These are phyloP conservation scores for Calonectria hawksworthii DNA, from an alignment of 2,329 filamentous ascomycete genomes.

Conservation along the genomic window DNA sequence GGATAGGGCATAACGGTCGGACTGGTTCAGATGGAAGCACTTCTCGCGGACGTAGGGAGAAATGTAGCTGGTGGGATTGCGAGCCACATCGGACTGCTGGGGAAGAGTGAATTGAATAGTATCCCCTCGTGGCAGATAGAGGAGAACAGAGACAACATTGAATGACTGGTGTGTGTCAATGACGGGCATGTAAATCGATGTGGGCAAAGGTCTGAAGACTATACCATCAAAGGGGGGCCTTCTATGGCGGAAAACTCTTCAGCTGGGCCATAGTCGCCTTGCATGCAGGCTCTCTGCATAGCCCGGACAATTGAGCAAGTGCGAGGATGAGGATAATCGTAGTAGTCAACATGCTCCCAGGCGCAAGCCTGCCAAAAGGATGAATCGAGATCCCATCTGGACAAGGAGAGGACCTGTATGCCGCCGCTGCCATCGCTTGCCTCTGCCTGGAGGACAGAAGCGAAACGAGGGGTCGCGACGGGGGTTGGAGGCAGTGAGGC, in stretches of 20 bases:
- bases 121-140: not conserved
- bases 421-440: not conserved
- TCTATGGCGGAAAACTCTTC: not conserved
- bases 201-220: not conserved
- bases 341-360: not conserved
- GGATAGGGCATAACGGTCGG: not conserved
- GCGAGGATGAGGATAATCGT: constrained; percentile 5
- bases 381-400: not conserved
- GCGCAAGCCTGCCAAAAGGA: not conserved
- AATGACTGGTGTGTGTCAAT: not conserved
- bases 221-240: constrained; percentile 6
- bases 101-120: not conserved
- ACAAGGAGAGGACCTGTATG: not conserved
- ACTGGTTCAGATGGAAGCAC: not conserved
- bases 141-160: not conserved
- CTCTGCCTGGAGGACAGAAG: not conserved
- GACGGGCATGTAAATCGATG: too few relatives aligned
- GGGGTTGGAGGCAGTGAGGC: not conserved
- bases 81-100: not conserved
- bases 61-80: not conserved
- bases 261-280: not conserved
- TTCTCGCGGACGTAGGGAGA: not conserved
- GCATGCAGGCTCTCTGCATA: not conserved
- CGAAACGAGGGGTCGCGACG: not conserved
- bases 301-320: not conserved